These are phyloP conservation scores for Raffaelea deltoideospora DNA, from an alignment of 2,329 filamentous ascomycete species.

Conservation along the genomic window DNA sequence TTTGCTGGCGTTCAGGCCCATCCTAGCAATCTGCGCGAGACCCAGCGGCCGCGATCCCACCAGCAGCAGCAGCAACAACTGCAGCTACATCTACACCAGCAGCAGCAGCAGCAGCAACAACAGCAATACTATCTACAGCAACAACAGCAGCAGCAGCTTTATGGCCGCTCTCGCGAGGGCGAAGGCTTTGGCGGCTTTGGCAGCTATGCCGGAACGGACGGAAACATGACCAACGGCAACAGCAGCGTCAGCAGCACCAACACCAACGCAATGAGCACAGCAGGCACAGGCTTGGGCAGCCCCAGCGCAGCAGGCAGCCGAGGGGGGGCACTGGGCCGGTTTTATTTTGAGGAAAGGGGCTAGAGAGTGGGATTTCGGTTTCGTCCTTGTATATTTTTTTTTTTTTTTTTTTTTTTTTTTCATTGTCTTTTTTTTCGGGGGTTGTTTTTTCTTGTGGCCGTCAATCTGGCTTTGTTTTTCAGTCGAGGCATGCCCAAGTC, in stretches of 20 bases:
- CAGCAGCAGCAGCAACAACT: slow-evolving; percentile 14
- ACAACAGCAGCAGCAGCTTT: slow-evolving; percentile 3
- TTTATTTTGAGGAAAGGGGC: not conserved
- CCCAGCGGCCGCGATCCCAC: slow-evolving; percentile 15
- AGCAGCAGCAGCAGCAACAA: not conserved
- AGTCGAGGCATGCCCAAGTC: no score
- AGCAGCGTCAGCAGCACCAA: slow-evolving; percentile 10
- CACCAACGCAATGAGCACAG: no score
- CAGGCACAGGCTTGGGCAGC: slow-evolving; percentile 15
- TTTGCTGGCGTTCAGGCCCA: slow-evolving; percentile 17
- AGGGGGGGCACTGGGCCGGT: slow-evolving; percentile 7
- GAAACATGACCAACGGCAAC: not conserved
- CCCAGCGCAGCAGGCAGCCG: slow-evolving; percentile 8
- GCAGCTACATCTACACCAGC: not conserved
- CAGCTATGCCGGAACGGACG: not conserved
- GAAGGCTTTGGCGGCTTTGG: not conserved
- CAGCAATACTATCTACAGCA: not conserved
- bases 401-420: not conserved
- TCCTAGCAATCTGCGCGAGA: slow-evolving; percentile 23
- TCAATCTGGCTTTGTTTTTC: no score
- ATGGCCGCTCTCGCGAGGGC: not conserved
- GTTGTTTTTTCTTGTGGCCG: no score
- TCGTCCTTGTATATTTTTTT: not conserved
- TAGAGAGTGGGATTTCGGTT: not conserved
- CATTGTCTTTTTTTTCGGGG: not conserved